phyloP scores from a whole-genome alignment of 768 basidiomycete genomes.

The Hydnomerulius pinastri region DNA sequence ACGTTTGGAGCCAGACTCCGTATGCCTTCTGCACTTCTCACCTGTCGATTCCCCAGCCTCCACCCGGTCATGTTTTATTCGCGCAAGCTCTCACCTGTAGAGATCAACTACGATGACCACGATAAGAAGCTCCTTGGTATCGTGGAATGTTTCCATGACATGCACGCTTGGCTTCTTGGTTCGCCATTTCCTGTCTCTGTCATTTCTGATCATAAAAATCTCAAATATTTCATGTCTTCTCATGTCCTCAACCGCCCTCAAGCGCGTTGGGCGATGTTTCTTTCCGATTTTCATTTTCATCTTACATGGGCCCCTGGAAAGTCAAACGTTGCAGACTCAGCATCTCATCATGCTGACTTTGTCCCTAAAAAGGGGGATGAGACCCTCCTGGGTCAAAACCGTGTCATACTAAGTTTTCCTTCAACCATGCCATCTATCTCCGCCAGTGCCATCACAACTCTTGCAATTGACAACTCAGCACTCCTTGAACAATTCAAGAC shows the following conservation, averaged over 20 bases:
- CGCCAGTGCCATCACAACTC: too few relatives aligned
- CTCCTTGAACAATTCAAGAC: slow-evolving; percentile 19
- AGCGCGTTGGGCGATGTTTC: slow-evolving; percentile 34
- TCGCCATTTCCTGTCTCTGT: slow-evolving; percentile 11
- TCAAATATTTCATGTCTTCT: slow-evolving; percentile 30
- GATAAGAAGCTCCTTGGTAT: slow-evolving; percentile 48
- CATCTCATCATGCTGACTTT: background rate
- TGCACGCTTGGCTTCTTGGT: slow-evolving; percentile 30
- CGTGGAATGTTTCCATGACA: slow-evolving; percentile 29
- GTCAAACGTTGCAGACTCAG: too few relatives aligned
- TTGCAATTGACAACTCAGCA: slow-evolving; percentile 19
- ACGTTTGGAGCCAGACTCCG: too few relatives aligned
- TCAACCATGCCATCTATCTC: slow-evolving; percentile 13
- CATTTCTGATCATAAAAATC: slow-evolving; percentile 32
- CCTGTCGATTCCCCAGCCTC: slow-evolving; percentile 10
- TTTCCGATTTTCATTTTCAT: too few relatives aligned
- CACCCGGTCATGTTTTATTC: slow-evolving; percentile 37
- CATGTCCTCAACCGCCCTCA: slow-evolving; percentile 34
- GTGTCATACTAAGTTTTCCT: slow-evolving; percentile 9
- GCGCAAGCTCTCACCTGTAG: slow-evolving; percentile 25
- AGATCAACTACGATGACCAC: slow-evolving; percentile 45
- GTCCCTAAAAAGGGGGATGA: slow-evolving; percentile 16
- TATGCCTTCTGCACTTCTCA: background rate
- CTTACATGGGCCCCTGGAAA: too few relatives aligned
- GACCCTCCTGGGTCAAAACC: slow-evolving; percentile 7